A percentile compares a stretch with the other conserved stretches of the same genome.
phyloP scores from a whole-genome alignment of 805 yeast species.

The Citeromyces nyonsensis region DNA sequence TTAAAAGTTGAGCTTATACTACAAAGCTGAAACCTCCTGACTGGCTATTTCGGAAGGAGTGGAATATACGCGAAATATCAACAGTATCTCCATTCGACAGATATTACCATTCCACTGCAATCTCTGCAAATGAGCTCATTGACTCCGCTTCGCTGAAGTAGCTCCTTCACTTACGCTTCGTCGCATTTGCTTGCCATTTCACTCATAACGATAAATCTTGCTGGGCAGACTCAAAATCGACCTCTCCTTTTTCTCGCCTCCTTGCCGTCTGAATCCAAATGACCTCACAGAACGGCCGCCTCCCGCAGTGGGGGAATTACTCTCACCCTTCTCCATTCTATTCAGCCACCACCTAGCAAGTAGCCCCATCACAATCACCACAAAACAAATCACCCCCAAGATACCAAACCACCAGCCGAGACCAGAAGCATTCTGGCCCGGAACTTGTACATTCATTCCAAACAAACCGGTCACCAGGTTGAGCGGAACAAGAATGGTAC shows the following conservation, averaged over 20 bases:
- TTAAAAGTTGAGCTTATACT: too few relatives aligned
- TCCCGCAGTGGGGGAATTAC: constrained; percentile 2
- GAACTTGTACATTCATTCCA: constrained; percentile 98
- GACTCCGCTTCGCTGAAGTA: too few relatives aligned
- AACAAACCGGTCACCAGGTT: constrained; percentile 92
- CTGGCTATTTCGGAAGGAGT: too few relatives aligned
- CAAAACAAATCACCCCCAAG: constrained; percentile 27
- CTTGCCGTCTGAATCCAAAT: constrained; percentile 14
- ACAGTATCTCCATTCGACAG: too few relatives aligned
- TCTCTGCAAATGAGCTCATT: too few relatives aligned
- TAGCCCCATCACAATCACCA: constrained; percentile 8
- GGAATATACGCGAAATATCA: too few relatives aligned
- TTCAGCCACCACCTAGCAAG: constrained; percentile 11
- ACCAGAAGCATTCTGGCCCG: constrained; percentile 66
- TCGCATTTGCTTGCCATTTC: too few relatives aligned
- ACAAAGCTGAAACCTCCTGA: too few relatives aligned
- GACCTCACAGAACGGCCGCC: constrained; percentile 11
- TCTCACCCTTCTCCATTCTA: constrained; percentile 6
- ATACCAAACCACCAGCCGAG: constrained; percentile 54
- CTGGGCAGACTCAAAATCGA: constrained; percentile 15
- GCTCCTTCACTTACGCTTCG: too few relatives aligned
- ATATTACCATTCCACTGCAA: too few relatives aligned
- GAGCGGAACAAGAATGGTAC: constrained; percentile 90
- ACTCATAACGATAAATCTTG: too few relatives aligned
- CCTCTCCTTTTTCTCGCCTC: constrained; percentile 9